phyloP scores from a whole-genome alignment of 2,329 filamentous ascomycete genomes.

The Thelonectria discophora region DNA sequence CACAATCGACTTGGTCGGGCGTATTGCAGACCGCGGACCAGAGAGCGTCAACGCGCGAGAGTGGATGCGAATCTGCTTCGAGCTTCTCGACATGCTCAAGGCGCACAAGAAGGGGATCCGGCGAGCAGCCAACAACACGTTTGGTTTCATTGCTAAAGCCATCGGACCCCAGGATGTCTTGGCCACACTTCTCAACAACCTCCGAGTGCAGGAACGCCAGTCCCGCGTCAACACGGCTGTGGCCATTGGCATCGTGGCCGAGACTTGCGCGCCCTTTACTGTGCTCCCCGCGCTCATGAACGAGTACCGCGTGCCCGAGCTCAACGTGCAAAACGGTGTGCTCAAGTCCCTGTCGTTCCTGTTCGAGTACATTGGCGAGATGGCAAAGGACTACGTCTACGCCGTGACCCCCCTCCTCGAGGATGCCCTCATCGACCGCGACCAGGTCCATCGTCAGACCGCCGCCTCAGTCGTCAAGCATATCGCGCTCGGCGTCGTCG shows the following conservation, averaged over 20 bases:
- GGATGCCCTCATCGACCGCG: constrained; percentile 95
- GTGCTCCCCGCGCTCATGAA: constrained; percentile 99
- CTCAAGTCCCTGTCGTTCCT: constrained; percentile 96
- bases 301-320: constrained; percentile 96
- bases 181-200: constrained; percentile 93
- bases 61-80: constrained; percentile 99
- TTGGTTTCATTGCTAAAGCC: constrained; percentile 98
- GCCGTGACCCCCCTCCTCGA: constrained; percentile 95
- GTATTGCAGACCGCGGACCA: constrained; percentile 95
- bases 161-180: constrained; percentile 98
- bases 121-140: constrained; percentile 98
- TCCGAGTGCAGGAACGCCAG: constrained; percentile 96
- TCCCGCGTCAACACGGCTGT: constrained; percentile 98
- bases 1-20: constrained; percentile 96
- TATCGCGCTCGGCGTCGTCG: constrained; percentile 95
- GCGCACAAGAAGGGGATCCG: constrained; percentile 99
- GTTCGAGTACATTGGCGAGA: constrained; percentile 99
- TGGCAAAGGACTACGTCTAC: constrained; percentile 99
- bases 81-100: constrained; percentile 98
- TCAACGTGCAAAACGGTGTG: constrained; percentile 98
- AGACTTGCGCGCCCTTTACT: constrained; percentile 97
- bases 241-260: constrained; percentile 96
- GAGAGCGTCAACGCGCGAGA: constrained; percentile 97
- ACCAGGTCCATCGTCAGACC: constrained; percentile 97
- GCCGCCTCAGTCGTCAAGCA: constrained; percentile 98